phyloP scores from a whole-genome alignment of 805 yeast species.

The Jamesozyma jinghongensis region DNA sequence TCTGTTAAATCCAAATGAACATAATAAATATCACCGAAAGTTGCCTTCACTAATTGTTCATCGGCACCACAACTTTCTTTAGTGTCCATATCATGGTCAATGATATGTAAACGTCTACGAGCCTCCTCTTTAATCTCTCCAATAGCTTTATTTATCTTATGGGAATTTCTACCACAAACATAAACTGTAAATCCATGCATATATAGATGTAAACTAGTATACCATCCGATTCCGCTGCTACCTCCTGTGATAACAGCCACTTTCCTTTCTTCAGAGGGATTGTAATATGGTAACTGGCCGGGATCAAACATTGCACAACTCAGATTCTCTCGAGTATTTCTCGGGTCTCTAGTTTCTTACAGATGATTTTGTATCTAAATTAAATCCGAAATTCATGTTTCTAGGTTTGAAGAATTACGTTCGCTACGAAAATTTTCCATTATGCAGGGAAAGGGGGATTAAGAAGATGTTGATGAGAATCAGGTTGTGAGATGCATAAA shows the following conservation, averaged over 20 bases:
- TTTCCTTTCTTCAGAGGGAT: conserved; percentile 46
- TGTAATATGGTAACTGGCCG: conserved; percentile 47
- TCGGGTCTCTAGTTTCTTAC: too few species aligned
- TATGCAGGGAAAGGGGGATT: too few species aligned
- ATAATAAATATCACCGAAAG: conserved; percentile 44
- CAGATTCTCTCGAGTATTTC: too few species aligned
- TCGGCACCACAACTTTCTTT: conserved; percentile 2
- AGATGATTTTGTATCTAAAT: too few species aligned
- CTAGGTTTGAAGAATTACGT: too few species aligned
- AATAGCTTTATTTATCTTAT: conserved; percentile 49
- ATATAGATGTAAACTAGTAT: conserved; percentile 63
- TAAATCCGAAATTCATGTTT: too few species aligned
- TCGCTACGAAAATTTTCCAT: too few species aligned
- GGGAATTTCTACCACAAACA: conserved; percentile 58
- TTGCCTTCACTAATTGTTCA: too few species aligned
- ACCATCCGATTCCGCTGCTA: conserved; percentile 73
- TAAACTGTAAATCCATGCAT: conserved; percentile 72
- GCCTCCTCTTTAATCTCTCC: conserved; percentile 51
- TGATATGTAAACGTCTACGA: conserved; percentile 8
- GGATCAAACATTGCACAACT: conserved; percentile 39
- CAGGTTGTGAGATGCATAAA: too few species aligned
- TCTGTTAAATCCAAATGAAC: conserved; percentile 49
- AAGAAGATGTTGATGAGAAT: too few species aligned
- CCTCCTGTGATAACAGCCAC: conserved; percentile 77
- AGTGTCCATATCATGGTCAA: not conserved